Percentiles rank a stretch among this genome's conserved stretches.
Evolutionary conservation across 2,329 filamentous ascomycete species (phyloP).

Genomic region (Fusarium buharicum): DNA sequence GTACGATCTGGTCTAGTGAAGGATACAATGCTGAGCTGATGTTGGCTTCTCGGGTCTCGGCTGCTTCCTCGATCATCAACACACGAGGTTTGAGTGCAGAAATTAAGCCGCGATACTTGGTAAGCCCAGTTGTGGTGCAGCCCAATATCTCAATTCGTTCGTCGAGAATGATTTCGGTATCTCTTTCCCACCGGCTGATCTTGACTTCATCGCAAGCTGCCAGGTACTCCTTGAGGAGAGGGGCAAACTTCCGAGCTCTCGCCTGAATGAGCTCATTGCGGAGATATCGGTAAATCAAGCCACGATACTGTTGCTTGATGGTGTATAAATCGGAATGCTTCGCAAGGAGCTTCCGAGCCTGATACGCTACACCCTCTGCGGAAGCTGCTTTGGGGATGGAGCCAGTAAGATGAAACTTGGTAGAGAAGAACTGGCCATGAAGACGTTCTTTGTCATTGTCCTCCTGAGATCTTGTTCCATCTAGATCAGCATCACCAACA

Average conservation of each 20-base stretch:
- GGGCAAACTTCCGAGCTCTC: conserved; percentile 59
- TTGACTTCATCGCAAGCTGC: conserved; percentile 62
- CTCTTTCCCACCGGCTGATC: conserved; percentile 67
- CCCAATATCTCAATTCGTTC: conserved; percentile 64
- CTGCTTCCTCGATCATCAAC: conserved; percentile 82
- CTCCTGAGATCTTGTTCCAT: conserved; percentile 9
- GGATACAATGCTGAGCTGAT: conserved; percentile 63
- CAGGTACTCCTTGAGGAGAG: conserved; percentile 61
- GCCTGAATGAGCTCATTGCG: conserved; percentile 63
- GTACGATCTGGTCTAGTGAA: conserved; percentile 63
- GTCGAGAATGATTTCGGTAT: conserved; percentile 57
- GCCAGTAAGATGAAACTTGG: conserved; percentile 37
- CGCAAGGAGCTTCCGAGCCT: conserved; percentile 25
- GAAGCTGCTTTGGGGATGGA: conserved; percentile 14
- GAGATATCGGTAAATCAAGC: conserved; percentile 73
- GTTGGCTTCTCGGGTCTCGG: conserved; percentile 76
- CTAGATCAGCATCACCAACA: neutral
- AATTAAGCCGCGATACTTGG: conserved; percentile 80
- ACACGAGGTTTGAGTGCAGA: conserved; percentile 72
- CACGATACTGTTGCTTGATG: conserved; percentile 66
- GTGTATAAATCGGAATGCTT: conserved; percentile 66
- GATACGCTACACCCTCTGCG: conserved; percentile 1
- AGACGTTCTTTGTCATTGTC: conserved; percentile 61
- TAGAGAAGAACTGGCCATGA: conserved; percentile 57
- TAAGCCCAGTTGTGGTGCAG: conserved; percentile 81